Base-by-base conservation (phyloP, 1,284 basidiomycete genomes). In the Cutaneotrichosporon daszewskae region DNA sequence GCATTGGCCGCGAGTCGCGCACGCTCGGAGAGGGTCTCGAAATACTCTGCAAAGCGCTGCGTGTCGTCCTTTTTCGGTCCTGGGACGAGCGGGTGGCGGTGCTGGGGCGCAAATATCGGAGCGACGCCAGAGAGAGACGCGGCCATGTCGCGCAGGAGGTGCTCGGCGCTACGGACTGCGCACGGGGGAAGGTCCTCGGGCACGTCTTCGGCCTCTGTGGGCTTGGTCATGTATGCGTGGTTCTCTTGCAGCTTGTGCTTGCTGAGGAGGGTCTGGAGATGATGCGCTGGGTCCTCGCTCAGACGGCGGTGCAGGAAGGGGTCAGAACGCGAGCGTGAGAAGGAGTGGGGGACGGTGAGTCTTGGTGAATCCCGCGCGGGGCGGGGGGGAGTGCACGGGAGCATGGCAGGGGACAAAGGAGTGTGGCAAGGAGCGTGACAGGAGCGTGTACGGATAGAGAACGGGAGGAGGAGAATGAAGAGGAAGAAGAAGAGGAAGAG, bases 31-130 rank as follows among this genome's bases (percentile, higher is more conserved):
- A 46, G 17, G 2, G 8, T 7, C 8, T 23, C 22, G 16, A 40
- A 22, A 5, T 23, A 14, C 6, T 40, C 34, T 23, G 39, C 29
- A 24, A 46, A 36, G n/a, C 39, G 38, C 14, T 37, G 18, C 1
- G 44, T 46, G 24, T 37, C 39, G 7, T 29, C 44, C 20, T 38
- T 38, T 10, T 27, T 17, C 16, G 37, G 37, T 28, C 37, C 37
- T 11, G 25, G 18, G 10, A n/a, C 17, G 17, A 28, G 14, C 5
- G 18, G 26, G 17, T 13, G 9, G 26, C 28, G 14, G 27, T 11
- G 5, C 37, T 38, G 37, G 13, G 37, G 37, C 12, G 37, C 37
- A 18, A 38, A 19, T 8, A 24, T 38, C 5, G 25, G 13, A 6
- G 37, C 25, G n/a, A 22, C 25, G 5, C 12, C 25, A 4, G 37